phyloP scores from a whole-genome alignment of 2,329 filamentous ascomycete genomes.

The Eutypa lata region DNA sequence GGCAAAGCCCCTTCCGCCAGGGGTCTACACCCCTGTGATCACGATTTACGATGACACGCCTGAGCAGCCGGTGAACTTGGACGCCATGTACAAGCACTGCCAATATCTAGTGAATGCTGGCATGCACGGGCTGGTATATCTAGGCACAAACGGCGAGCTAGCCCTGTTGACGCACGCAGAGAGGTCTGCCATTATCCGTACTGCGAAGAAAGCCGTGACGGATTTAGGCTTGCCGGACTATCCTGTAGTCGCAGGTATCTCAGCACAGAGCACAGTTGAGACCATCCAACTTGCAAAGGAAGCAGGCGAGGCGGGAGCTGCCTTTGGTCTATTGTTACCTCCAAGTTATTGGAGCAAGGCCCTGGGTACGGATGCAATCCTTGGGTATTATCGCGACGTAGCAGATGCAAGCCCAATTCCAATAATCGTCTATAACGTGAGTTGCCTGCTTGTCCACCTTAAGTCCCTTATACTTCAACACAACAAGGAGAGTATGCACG shows the following conservation, averaged over 20 bases:
- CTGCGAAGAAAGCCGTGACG: slow-evolving; percentile 33
- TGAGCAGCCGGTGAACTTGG: slow-evolving; percentile 39
- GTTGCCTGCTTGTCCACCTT: slow-evolving; percentile 3
- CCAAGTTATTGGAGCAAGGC: slow-evolving; percentile 39
- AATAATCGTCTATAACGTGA: slow-evolving; percentile 25
- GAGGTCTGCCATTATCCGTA: slow-evolving; percentile 37
- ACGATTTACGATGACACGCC: slow-evolving; percentile 41
- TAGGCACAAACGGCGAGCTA: slow-evolving; percentile 46
- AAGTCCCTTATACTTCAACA: no score
- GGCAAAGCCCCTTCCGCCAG: slow-evolving; percentile 33
- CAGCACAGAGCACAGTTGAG: slow-evolving; percentile 34
- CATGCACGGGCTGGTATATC: slow-evolving; percentile 43
- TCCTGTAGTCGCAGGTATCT: slow-evolving; percentile 44
- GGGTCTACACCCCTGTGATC: slow-evolving; percentile 45
- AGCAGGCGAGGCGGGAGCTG: slow-evolving; percentile 34
- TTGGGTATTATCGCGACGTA: slow-evolving; percentile 35
- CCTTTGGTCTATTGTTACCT: slow-evolving; percentile 35
- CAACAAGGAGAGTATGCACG: no score
- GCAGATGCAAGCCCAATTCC: slow-evolving; percentile 30
- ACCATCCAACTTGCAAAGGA: slow-evolving; percentile 34
- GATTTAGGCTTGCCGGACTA: slow-evolving; percentile 32
- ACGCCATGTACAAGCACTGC: slow-evolving; percentile 42
- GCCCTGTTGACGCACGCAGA: slow-evolving; percentile 38
- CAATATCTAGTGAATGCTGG: slow-evolving; percentile 39
- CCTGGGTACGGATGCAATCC: slow-evolving; percentile 29